Base-by-base conservation (phyloP, 495 filamentous ascomycete species). In the Daldinia vernicosa region DNA sequence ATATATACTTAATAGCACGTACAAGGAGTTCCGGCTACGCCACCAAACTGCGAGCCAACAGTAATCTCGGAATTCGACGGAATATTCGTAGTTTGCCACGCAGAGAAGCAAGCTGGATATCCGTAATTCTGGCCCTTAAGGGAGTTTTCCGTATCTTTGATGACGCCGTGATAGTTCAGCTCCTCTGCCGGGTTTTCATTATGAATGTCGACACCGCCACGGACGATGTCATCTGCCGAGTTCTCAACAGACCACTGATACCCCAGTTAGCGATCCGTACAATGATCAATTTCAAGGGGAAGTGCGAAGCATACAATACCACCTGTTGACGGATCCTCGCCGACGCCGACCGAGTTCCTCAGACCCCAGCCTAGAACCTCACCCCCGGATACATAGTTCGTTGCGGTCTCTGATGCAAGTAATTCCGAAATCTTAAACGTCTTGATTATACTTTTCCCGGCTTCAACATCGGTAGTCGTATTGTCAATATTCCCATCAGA, bases 171-270 rank as follows among this genome's bases (percentile, higher is more conserved):
- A 77, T 84, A 91, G 75, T 91, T 91, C 60, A 91, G 70, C 70
- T 90, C 88, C 74, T 92, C 90, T 4, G 86, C 90, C 0, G 90
- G 90, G 68, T 91, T 91, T 57, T 91, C 80, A 64, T 86, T 77
- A 69, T 90, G 88, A 50, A 91, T 82, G 67, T 90, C 87, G 22
- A 83, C 71, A 8, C 83, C 83, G 50, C 81, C 74, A 15, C 89
- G 79, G 4, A 63, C 72, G 37, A 91, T 80, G 5, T 90, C 60
- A 74, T 92, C 89, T 2, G 85, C 87, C 4, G 84, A 88, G 73
- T 92, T 92, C 74, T 92, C 90, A 12, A 92, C 90, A 3, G 83
- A 85, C 78, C 85, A 91, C 71, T 79, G 76, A 8, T 22, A 35
- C 6, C 3, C 77, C 14, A n/a, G 11, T 53, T 79, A 68, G 58